Evolutionary conservation across 306 rosid species (phyloP), one percentile per base, ranked within the genome.

Genomic region (Prunus mume): DNA sequence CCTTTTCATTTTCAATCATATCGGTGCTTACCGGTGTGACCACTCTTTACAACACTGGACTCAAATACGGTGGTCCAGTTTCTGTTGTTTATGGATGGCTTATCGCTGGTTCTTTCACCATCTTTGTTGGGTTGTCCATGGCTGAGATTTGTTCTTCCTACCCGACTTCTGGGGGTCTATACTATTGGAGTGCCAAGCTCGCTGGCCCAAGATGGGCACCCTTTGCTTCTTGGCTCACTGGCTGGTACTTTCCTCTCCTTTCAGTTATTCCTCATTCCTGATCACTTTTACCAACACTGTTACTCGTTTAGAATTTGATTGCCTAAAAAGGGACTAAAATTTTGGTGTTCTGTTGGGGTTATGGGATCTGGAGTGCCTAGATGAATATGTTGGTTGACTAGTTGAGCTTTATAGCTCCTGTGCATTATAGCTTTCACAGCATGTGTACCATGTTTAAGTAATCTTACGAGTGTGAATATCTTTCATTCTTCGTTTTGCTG

Each of bases 141-240:
- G 97, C 97, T 68, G 97, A 95, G 86, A 95, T 95, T 74, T 95
- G 99, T 83, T 95, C 99, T 0, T 84, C 99, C 45, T 95, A 82
- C 51, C 99, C 98, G 15, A 95, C 98, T 69, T 95, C 98, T 65
- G 98, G 97, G 51, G 98, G 98, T 27, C 94, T 95, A 66, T 95
- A 95, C 75, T 95, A 90, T 78, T 95, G 98, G 98, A 92, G 98
- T 60, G 98, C 98, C 24, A 95, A 88, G 81, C 97, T 95, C 86
- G 98, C 98, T 71, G 98, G 97, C 46, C 92, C 97, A 0, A 24
- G 32, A 3, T 95, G 98, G 98, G 97, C 98, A 3, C 97, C 98
- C 25, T 89, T 90, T 86, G 97, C 98, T 41, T 95, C 97, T 34
- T 95, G 98, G 98, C 83, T 92, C 34, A 92, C 98, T 83, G 98